These are phyloP conservation scores for Metschnikowia similis DNA, from an alignment of 805 yeast species.

Conservation along the genomic window DNA sequence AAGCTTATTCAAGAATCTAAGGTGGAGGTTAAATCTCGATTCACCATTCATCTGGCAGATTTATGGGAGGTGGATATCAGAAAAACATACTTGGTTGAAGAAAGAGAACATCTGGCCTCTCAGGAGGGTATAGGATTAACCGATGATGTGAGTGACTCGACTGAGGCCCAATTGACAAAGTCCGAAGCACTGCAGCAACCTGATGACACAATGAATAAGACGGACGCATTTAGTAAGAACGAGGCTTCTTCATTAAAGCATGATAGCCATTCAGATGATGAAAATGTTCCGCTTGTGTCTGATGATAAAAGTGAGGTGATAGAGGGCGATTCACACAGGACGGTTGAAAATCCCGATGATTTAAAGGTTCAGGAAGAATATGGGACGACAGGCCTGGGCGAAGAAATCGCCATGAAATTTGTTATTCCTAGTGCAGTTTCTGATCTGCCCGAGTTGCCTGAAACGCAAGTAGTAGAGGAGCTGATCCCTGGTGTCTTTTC, in stretches of 20 bases:
- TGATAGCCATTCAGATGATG: neutral
- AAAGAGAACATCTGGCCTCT: neutral
- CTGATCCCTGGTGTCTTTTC: neutral
- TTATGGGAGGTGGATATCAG: constrained; percentile 32
- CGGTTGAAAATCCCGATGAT: neutral
- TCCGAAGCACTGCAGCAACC: neutral
- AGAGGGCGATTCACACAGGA: neutral
- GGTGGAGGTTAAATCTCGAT: constrained; percentile 32
- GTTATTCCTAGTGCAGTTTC: neutral
- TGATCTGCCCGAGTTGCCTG: neutral
- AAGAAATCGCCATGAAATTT: neutral
- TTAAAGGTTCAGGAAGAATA: neutral
- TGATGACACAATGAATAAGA: neutral
- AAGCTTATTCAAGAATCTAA: constrained; percentile 43
- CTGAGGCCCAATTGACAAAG: neutral
- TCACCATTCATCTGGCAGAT: constrained; percentile 28
- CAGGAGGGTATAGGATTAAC: neutral
- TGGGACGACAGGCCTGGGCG: neutral
- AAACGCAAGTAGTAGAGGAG: neutral
- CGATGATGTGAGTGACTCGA: neutral
- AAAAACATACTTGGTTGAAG: neutral
- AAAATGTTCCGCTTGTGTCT: neutral
- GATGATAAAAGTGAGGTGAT: neutral
- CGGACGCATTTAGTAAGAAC: neutral
- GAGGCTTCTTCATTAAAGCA: neutral